A percentile compares a stretch with the other conserved stretches of the same genome.
These are phyloP conservation scores for Colletotrichum magnum DNA, from an alignment of 2,329 filamentous ascomycete genomes.

Conservation along the genomic window DNA sequence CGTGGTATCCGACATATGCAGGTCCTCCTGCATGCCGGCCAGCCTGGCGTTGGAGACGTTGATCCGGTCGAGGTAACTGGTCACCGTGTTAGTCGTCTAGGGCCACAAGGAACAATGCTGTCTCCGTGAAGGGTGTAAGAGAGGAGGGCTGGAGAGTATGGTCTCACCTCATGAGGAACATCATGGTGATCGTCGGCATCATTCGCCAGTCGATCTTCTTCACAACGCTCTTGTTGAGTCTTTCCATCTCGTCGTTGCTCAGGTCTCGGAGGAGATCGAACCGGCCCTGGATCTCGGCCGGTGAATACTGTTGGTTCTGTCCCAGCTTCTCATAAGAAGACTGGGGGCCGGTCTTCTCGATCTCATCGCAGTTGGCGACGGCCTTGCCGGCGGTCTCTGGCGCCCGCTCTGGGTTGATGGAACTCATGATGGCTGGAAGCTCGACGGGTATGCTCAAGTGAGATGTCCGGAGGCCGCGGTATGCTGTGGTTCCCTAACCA, in stretches of 20 bases:
- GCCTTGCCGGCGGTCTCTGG: constrained; percentile 14
- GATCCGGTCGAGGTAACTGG: constrained; percentile 64
- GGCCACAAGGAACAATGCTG: background rate
- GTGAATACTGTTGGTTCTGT: constrained; percentile 6
- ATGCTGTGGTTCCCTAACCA: too few relatives aligned
- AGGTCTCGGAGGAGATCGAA: constrained; percentile 45
- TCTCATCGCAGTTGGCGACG: constrained; percentile 16
- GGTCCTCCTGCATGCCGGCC: constrained; percentile 51
- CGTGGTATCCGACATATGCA: constrained; percentile 50
- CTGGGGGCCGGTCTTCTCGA: constrained; percentile 16
- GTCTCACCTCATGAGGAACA: constrained; percentile 48
- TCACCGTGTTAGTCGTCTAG: background rate
- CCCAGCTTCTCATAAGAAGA: constrained; percentile 3
- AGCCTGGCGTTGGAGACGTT: constrained; percentile 61
- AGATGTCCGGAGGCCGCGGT: background rate
- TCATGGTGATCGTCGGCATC: constrained; percentile 47
- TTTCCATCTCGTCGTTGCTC: constrained; percentile 43
- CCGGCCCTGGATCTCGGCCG: constrained; percentile 44
- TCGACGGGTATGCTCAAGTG: background rate
- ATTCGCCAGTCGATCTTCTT: constrained; percentile 50
- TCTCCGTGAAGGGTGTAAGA: background rate
- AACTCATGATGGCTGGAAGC: background rate
- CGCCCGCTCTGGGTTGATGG: background rate
- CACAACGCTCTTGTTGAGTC: constrained; percentile 47
- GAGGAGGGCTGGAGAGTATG: background rate